Percentiles rank a stretch among this genome's conserved stretches.
Evolutionary conservation across 495 filamentous ascomycete genomes (phyloP).

Genomic region (Penicilliopsis zonata): DNA sequence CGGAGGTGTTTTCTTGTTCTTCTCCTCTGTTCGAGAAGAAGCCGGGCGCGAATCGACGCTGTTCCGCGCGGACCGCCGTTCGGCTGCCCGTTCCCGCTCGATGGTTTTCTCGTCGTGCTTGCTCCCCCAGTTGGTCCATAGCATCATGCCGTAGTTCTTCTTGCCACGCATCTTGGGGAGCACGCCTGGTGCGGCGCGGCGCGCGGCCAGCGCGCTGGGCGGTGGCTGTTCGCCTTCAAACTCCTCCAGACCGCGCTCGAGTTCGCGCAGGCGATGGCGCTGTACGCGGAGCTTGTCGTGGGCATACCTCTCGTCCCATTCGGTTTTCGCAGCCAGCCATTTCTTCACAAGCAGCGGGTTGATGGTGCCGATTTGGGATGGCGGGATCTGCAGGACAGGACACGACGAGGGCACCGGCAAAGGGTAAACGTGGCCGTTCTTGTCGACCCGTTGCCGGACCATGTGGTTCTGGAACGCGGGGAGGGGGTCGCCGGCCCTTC

Average conservation of each 20-base stretch:
- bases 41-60: constrained; percentile 26
- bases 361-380: constrained; percentile 58
- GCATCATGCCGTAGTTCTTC: constrained; percentile 60
- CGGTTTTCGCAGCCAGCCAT: constrained; percentile 61
- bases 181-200: constrained; percentile 41
- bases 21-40: constrained; percentile 6
- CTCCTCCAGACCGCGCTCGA: constrained; percentile 53
- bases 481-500: constrained; percentile 70
- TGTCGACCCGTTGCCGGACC: constrained; percentile 78
- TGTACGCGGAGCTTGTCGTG: constrained; percentile 56
- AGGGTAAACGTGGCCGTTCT: constrained; percentile 57
- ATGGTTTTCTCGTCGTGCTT: constrained; percentile 74
- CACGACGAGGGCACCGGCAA: constrained; percentile 51
- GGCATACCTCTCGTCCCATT: constrained; percentile 60
- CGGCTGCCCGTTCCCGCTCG: constrained; percentile 29
- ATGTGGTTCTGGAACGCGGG: constrained; percentile 71
- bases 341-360: constrained; percentile 70
- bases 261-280: constrained; percentile 55
- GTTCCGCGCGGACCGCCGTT: constrained; percentile 12
- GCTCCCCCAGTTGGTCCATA: constrained; percentile 79
- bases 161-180: constrained; percentile 35
- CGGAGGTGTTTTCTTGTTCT: constrained; percentile 1
- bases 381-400: constrained; percentile 46
- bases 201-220: constrained; percentile 67
- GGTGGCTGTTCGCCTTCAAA: constrained; percentile 70